Conservation (phyloP, 129 eudicot species). For the Arctium minus region DNA sequence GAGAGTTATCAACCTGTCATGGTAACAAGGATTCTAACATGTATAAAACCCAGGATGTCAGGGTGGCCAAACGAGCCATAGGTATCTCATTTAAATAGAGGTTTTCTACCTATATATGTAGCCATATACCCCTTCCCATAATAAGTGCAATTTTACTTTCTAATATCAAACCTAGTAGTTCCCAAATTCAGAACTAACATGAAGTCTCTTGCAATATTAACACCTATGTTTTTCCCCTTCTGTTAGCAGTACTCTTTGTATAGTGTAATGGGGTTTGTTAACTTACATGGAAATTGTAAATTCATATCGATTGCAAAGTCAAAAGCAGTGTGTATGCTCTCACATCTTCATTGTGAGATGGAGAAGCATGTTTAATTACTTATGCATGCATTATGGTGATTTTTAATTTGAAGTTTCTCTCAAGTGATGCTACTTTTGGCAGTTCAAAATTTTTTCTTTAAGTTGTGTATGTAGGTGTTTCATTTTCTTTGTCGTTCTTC, state of each 20-base stretch:
- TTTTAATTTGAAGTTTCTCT: background rate
- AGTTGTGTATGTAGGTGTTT: background rate
- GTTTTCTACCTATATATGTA: background rate
- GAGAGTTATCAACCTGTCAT: background rate
- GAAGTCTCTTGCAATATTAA: background rate
- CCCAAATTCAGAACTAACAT: background rate
- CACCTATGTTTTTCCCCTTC: background rate
- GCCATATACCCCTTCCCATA: background rate
- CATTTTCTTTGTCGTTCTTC: background rate
- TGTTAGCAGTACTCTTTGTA: background rate
- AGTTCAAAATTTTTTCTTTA: background rate
- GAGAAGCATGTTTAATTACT: background rate
- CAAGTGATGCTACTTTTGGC: background rate
- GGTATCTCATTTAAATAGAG: background rate
- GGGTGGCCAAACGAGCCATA: background rate
- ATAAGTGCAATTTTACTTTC: background rate
- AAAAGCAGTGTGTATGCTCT: background rate
- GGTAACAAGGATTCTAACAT: background rate
- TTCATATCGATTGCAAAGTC: background rate
- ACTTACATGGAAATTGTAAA: background rate
- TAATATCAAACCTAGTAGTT: background rate
- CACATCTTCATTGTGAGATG: background rate
- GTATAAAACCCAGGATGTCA: background rate
- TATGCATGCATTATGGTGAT: background rate
- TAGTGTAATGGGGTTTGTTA: background rate